Percentiles rank a stretch among this genome's conserved stretches.
phyloP scores from a whole-genome alignment of 2,329 filamentous ascomycete genomes.

The Thelonectria blattea region DNA sequence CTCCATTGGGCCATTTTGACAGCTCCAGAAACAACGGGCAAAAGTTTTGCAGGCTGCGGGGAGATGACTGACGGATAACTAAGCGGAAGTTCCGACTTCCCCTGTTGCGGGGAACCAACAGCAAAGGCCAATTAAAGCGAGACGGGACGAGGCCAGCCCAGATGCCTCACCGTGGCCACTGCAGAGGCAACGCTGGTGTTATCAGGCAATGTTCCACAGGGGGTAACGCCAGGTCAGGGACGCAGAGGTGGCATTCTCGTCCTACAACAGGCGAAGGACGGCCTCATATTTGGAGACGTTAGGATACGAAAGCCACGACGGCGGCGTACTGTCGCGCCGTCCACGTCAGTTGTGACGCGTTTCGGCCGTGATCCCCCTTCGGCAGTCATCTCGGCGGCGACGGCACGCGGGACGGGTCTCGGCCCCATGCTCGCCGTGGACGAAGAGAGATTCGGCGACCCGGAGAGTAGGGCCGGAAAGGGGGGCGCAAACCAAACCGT shows the following conservation, averaged over 20 bases:
- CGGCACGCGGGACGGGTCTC: slow-evolving; percentile 10
- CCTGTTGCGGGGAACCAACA: slow-evolving; percentile 37
- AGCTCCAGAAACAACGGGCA: too few species aligned
- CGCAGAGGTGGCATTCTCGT: neutral
- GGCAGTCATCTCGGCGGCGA: neutral
- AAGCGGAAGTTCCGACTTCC: slow-evolving; percentile 62
- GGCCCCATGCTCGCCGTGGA: slow-evolving; percentile 4
- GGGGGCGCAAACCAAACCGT: neutral
- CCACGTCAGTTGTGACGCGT: slow-evolving; percentile 17
- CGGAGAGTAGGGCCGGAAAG: slow-evolving; percentile 1
- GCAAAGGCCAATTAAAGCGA: slow-evolving; percentile 9
- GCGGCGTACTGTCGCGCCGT: neutral
- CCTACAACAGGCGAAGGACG: neutral
- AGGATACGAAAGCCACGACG: too few species aligned
- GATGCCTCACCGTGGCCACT: slow-evolving; percentile 3
- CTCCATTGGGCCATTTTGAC: slow-evolving; percentile 30
- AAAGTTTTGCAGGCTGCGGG: slow-evolving; percentile 61
- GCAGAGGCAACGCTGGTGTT: neutral
- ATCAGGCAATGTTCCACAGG: slow-evolving; percentile 1
- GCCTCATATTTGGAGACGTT: too few species aligned
- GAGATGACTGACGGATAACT: slow-evolving; percentile 44
- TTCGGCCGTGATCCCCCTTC: neutral
- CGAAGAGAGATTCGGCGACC: neutral
- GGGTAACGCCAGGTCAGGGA: neutral
- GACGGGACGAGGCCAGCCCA: slow-evolving; percentile 3